Percentiles rank a stretch among this genome's conserved stretches.
These are phyloP conservation scores for Monosporascus sp. DNA, from an alignment of 2,329 filamentous ascomycete genomes.

Conservation along the genomic window DNA sequence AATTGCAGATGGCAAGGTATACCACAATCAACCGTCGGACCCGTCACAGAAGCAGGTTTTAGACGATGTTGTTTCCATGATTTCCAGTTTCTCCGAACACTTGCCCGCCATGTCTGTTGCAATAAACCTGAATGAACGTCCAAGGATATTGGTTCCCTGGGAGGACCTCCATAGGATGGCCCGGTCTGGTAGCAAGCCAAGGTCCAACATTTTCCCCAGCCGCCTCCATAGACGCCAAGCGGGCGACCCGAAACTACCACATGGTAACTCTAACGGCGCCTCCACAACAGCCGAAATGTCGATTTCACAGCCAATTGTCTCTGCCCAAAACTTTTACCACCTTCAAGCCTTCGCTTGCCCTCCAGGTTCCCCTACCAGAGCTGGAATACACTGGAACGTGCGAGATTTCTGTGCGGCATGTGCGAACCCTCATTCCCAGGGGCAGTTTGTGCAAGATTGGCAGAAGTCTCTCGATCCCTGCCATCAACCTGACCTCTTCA, in stretches of 20 bases:
- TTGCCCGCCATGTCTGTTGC: slow-evolving; percentile 80
- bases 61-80: slow-evolving; percentile 54
- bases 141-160: slow-evolving; percentile 65
- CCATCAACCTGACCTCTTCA: slow-evolving; percentile 68
- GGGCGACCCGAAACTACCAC: slow-evolving; percentile 1
- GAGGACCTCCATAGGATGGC: slow-evolving; percentile 44
- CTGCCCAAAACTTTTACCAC: slow-evolving; percentile 20
- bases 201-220: slow-evolving; percentile 46
- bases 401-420: slow-evolving; percentile 61
- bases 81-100: slow-evolving; percentile 63
- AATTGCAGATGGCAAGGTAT: slow-evolving; percentile 59
- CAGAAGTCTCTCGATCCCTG: slow-evolving; percentile 61
- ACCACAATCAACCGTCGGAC: slow-evolving; percentile 29
- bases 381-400: slow-evolving; percentile 56
- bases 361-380: slow-evolving; percentile 53
- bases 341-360: slow-evolving; percentile 50
- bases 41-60: slow-evolving; percentile 30
- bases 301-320: slow-evolving; percentile 12
- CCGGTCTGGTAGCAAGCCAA: slow-evolving; percentile 24
- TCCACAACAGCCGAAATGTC: slow-evolving; percentile 2
- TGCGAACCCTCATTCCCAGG: slow-evolving; percentile 56
- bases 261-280: background rate
- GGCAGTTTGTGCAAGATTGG: slow-evolving; percentile 64
- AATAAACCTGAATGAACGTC: slow-evolving; percentile 74
- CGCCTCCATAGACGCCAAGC: slow-evolving; percentile 25